Percentiles rank a stretch among this genome's conserved stretches.
Evolutionary conservation across 2,329 filamentous ascomycete species (phyloP).

Genomic region (Emericellopsis cladophorae): DNA sequence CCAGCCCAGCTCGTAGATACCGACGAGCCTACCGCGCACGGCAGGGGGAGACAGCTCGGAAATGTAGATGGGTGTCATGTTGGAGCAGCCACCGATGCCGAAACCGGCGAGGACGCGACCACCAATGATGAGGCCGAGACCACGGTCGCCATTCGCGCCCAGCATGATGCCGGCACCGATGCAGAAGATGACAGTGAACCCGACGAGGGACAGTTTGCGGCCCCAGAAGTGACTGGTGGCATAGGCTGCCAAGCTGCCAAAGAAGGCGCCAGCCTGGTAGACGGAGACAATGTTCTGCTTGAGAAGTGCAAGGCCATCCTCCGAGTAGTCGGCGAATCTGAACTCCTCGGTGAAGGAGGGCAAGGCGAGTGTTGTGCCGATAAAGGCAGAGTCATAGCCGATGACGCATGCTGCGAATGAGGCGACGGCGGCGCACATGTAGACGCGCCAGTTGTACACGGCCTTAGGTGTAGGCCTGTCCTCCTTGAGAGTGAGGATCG

Average conservation of each 20-base stretch:
- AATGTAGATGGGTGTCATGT: conserved; percentile 51
- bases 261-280: conserved; percentile 76
- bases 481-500: conserved; percentile 37
- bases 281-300: conserved; percentile 69
- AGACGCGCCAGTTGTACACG: conserved; percentile 51
- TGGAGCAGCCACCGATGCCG: conserved; percentile 49
- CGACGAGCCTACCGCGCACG: conserved; percentile 50
- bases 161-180: conserved; percentile 64
- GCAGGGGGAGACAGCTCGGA: conserved; percentile 48
- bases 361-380: conserved; percentile 10
- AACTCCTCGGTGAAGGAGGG: conserved; percentile 44
- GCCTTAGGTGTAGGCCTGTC: conserved; percentile 42
- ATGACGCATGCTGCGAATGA: conserved; percentile 46
- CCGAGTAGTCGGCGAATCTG: conserved; percentile 37
- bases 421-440: conserved; percentile 37
- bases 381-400: conserved; percentile 42
- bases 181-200: conserved; percentile 51
- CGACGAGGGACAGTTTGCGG: conserved; percentile 48
- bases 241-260: conserved; percentile 62
- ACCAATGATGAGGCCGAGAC: conserved; percentile 50
- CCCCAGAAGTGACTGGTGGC: conserved; percentile 54
- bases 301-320: conserved; percentile 39
- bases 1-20: conserved; percentile 54
- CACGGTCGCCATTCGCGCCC: conserved; percentile 46
- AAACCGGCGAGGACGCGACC: conserved; percentile 52